Evolutionary conservation across 495 filamentous ascomycete genomes (phyloP).

Genomic region (Daldinia concentrica): DNA sequence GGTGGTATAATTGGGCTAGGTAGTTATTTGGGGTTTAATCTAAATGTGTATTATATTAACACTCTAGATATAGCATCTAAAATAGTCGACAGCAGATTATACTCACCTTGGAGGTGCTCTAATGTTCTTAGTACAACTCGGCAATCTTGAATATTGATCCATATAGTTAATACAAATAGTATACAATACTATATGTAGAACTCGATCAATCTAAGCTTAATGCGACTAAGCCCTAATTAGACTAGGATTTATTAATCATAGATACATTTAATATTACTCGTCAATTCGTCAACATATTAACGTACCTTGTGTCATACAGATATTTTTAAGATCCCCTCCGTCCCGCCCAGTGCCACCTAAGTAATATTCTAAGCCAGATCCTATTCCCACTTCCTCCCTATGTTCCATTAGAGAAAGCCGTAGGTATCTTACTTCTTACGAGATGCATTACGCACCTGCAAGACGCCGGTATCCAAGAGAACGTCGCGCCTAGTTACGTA

Average conservation of each 20-base stretch:
- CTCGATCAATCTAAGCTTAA: background rate
- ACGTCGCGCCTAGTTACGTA: slow-evolving; percentile 14
- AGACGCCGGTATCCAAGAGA: slow-evolving; percentile 29
- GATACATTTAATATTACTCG: slow-evolving; percentile 1
- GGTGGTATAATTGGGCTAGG: background rate
- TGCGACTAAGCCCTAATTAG: background rate
- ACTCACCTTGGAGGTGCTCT: too few species aligned
- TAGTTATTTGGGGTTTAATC: background rate
- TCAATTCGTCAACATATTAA: slow-evolving; percentile 19
- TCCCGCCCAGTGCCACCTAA: background rate
- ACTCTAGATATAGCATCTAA: background rate
- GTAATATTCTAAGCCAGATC: slow-evolving; percentile 2
- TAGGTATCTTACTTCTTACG: slow-evolving; percentile 40
- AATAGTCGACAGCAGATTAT: too few species aligned
- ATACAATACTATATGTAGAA: background rate
- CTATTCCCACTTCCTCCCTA: background rate
- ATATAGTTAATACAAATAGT: background rate
- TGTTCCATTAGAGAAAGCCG: slow-evolving; percentile 22
- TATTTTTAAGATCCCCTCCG: slow-evolving; percentile 3
- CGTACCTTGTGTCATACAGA: slow-evolving; percentile 12
- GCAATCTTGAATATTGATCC: background rate
- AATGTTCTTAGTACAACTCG: background rate
- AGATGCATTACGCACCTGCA: slow-evolving; percentile 15
- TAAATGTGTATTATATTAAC: background rate
- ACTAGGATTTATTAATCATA: background rate